These are phyloP conservation scores for Daedaleopsis sinensis DNA, from an alignment of 768 basidiomycete genomes.

Conservation along the genomic window DNA sequence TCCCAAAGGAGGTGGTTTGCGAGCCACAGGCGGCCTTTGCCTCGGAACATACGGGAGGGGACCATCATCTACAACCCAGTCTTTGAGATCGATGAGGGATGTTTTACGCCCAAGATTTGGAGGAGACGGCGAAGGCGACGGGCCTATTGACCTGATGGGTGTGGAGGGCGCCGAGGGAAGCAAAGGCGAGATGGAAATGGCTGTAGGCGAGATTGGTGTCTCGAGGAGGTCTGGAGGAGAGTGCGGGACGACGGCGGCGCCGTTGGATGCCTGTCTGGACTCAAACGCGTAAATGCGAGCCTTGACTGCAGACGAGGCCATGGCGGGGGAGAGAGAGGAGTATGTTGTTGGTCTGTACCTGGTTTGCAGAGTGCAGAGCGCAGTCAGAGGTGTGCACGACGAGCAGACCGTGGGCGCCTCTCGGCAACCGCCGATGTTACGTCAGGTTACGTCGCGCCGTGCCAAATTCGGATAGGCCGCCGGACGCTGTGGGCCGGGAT, in stretches of 20 bases:
- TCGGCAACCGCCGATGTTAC: not conserved
- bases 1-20: conserved; percentile 16
- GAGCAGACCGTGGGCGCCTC: not conserved
- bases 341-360: not conserved
- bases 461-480: not conserved
- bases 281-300: conserved; percentile 70
- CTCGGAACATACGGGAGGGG: conserved; percentile 34
- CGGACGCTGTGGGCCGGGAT: not conserved
- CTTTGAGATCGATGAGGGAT: conserved; percentile 70
- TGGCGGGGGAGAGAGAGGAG: conserved; percentile 3
- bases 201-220: conserved; percentile 51
- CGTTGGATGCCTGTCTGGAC: conserved; percentile 38
- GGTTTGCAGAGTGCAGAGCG: not conserved
- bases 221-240: conserved; percentile 44
- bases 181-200: conserved; percentile 46
- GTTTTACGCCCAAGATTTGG: conserved; percentile 42
- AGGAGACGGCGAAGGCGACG: conserved; percentile 30
- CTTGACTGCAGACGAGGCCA: conserved; percentile 40
- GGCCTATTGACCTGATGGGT: conserved; percentile 7
- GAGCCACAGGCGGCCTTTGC: conserved; percentile 17
- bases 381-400: not conserved
- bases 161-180: conserved; percentile 36
- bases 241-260: conserved; percentile 27
- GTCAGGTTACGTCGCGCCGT: no score
- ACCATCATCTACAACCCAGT: conserved; percentile 73